These are phyloP conservation scores for Clathrospora elynae DNA, from an alignment of 2,329 filamentous ascomycete species.

Conservation along the genomic window DNA sequence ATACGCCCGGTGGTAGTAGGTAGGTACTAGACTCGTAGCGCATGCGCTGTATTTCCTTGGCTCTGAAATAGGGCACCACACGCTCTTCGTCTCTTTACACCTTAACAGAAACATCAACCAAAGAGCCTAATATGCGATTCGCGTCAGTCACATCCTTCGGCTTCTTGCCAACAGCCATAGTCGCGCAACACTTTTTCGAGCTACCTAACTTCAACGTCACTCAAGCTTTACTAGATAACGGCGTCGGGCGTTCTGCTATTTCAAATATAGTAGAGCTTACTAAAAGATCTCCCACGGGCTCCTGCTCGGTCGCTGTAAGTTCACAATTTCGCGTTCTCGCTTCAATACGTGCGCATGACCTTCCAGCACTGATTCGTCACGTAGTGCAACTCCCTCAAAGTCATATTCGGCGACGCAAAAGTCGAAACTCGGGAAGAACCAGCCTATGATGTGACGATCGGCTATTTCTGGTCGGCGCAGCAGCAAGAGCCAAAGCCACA, in stretches of 20 bases:
- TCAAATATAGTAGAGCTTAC: background rate
- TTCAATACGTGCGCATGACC: background rate
- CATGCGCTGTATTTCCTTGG: too few relatives aligned
- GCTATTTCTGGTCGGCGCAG: constrained; percentile 34
- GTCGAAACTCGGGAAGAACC: constrained; percentile 19
- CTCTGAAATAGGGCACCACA: too few relatives aligned
- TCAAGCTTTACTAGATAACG: constrained; percentile 16
- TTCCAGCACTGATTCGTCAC: background rate
- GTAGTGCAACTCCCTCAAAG: constrained; percentile 29
- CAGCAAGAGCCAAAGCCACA: constrained; percentile 24
- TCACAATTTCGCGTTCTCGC: background rate
- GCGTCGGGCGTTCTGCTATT: constrained; percentile 14
- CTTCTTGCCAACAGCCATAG: background rate
- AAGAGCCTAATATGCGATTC: background rate
- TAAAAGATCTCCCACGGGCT: background rate
- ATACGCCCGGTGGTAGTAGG: too few relatives aligned
- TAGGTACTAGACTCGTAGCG: too few relatives aligned
- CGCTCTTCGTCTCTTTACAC: background rate
- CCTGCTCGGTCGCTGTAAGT: constrained; percentile 22
- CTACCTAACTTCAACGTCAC: constrained; percentile 15
- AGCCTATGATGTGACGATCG: constrained; percentile 22
- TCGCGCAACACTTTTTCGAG: constrained; percentile 11
- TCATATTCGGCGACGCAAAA: constrained; percentile 22
- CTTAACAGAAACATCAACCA: background rate
- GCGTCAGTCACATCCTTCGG: background rate